Evolutionary conservation across 73 alveolate species (phyloP), one percentile per base, ranked within the genome.

Genomic region (Paraurostyla sp.): DNA sequence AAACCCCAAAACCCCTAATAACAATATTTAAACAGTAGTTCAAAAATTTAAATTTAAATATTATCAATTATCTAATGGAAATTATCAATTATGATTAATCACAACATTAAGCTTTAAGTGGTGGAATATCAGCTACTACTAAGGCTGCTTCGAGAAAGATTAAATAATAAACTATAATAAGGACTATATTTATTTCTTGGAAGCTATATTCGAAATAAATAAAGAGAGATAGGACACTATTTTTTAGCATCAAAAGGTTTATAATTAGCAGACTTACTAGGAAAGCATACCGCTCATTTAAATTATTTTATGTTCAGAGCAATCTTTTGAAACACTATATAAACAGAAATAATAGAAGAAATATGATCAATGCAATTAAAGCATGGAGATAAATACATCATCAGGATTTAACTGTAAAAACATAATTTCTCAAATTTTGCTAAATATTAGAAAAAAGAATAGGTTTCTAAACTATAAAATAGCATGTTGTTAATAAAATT

Each of bases 141-240:
- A n/a, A n/a, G n/a, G n/a, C n/a, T n/a, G n/a, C n/a, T n/a, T n/a
- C n/a, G n/a, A 52, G 23, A n/a, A 52, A 52, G 33, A 52, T 52
- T 6, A 6, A 35, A 6, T 18, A 52, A 20, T 6, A 6, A 9
- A 52, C 69, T 35, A 6, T 52, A 9, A 13, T 52, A 59, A 59
- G 76, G 25, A 59, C 43, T 25, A 59, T 59, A 6, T 59, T 59
- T 23, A 43, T 59, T 7, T 30, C 46, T 65, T 65, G 82, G 82
- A 38, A 32, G 25, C 16, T 4, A 38, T 65, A 65, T 65, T 23
- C 82, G 3, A 20, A 18, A 22, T 38, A 65, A 22, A 1, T 65
- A 38, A 65, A 65, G 25, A 32, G 82, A 36, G 82, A 65, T 65
- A 32, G 82, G 41, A 18, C 7, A 2, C 41, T 65, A 38, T 65